These are phyloP conservation scores for Hypoxylon sp. DNA, from an alignment of 2,329 filamentous ascomycete genomes.

Conservation along the genomic window DNA sequence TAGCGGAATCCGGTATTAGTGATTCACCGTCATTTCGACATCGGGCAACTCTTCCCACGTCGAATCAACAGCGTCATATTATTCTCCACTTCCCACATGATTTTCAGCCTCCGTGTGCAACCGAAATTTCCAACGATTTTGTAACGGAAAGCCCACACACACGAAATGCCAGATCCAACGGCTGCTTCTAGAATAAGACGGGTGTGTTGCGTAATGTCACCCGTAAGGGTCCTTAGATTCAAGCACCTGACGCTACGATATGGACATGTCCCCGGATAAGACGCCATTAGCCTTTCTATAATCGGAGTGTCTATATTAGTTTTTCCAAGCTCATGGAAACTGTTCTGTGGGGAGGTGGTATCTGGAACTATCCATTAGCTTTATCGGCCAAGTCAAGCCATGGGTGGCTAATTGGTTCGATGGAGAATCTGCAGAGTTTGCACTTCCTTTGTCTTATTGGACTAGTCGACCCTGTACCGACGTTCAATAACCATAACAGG, in stretches of 20 bases:
- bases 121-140: conserved; percentile 39
- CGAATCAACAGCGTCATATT: conserved; percentile 33
- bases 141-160: conserved; percentile 27
- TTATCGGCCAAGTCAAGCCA: conserved; percentile 22
- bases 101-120: conserved; percentile 52
- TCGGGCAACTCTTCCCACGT: conserved; percentile 21
- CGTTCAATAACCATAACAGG: conserved; percentile 21
- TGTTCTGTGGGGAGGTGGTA: conserved; percentile 28
- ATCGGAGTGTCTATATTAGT: conserved; percentile 24
- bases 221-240: conserved; percentile 28
- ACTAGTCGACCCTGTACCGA: conserved; percentile 16
- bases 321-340: conserved; percentile 33
- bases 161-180: conserved; percentile 18
- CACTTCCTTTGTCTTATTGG: conserved; percentile 31
- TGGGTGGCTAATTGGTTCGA: conserved; percentile 26
- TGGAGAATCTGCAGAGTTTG: conserved; percentile 37
- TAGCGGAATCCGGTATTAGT: conserved; percentile 33
- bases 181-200: conserved; percentile 28
- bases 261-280: conserved; percentile 7
- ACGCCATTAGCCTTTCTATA: conserved; percentile 6
- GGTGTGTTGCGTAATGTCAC: conserved; percentile 29
- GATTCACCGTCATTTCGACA: conserved; percentile 34
- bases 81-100: conserved; percentile 49
- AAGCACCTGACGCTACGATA: conserved; percentile 42
- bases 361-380: conserved; percentile 27